Base-by-base conservation (phyloP, 768 basidiomycete genomes). In the Crepidotus variabilis region DNA sequence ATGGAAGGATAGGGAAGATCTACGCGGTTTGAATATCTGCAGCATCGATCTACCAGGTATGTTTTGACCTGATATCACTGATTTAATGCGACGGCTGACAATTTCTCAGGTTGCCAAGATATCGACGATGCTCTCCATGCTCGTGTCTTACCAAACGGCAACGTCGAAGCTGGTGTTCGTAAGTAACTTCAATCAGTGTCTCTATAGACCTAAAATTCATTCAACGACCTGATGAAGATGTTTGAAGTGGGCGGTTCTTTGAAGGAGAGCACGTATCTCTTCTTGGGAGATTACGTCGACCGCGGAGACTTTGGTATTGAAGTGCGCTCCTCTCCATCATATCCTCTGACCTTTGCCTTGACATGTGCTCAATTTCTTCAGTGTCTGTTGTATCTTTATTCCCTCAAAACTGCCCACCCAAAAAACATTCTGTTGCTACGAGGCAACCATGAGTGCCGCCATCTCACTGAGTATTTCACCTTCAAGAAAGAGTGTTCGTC, bases 81-180 rank as follows among this genome's bases (percentile, higher is more conserved):
- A 4, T 28, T 8, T 28, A 3, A 28, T 28, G n/a, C n/a, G 28
- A 28, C 28, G 3, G 4, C 8, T 3, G 8, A 28, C 28, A 28
- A 8, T 28, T 28, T 8, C 28, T 8, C 56, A 95, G 94, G 85
- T 47, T 98, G 97, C 73, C 92, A 96, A 65, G 97, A 99, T 72
- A 99, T 99, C 16, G 97, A 99, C 64, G 97, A 99, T 69, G 97
- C 97, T 0, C 74, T 99, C 13, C 97, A 99, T 70, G 97, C 96
- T 13, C 80, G 88, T 45, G 78, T 71, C 24, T 73, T 99, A 18
- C 86, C 93, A 0, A 96, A 95, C 64, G 96, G 96, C 1, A 93
- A 95, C 69, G 89, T 98, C 56, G 93, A 99, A 67, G 94, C 94
- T 33, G 97, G 97, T 53, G 97, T 99, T 62, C 96, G 96, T 98